phyloP scores from a whole-genome alignment of 164 flowering plant genomes.

The Pachysandra terminalis region DNA sequence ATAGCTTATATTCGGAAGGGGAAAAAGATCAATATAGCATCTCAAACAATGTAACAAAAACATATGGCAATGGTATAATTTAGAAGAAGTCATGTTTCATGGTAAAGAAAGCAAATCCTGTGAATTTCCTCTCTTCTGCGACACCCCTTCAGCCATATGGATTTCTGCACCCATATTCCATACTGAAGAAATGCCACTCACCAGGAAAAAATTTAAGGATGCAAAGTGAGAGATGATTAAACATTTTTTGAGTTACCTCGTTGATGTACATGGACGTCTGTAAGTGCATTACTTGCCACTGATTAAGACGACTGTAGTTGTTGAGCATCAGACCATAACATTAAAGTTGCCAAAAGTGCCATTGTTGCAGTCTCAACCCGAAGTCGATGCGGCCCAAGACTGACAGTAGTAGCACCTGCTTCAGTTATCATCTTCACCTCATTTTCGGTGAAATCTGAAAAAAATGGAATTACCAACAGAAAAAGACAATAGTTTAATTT shows the following conservation, averaged over 20 bases:
- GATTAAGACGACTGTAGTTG: conserved; percentile 5
- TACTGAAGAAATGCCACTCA: neutral
- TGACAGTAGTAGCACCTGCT: conserved; percentile 80
- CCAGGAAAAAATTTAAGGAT: neutral
- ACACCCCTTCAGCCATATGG: too few relatives aligned
- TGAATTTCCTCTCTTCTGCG: too few relatives aligned
- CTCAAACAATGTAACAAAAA: too few relatives aligned
- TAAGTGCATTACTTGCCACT: neutral
- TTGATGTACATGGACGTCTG: neutral
- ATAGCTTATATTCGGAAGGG: too few relatives aligned
- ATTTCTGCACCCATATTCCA: neutral
- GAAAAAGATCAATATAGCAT: too few relatives aligned
- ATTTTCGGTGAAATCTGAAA: conserved; percentile 74
- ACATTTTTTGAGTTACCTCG: neutral
- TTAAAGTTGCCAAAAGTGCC: conserved; percentile 66
- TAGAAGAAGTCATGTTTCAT: too few relatives aligned
- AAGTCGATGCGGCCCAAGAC: conserved; percentile 85
- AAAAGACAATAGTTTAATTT: neutral
- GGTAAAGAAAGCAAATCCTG: too few relatives aligned
- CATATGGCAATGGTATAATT: too few relatives aligned
- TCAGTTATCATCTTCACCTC: conserved; percentile 58
- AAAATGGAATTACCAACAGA: neutral
- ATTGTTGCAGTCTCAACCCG: conserved; percentile 95
- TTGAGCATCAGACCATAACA: conserved; percentile 87
- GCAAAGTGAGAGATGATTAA: neutral